A percentile compares a stretch with the other conserved stretches of the same genome.
Conservation (phyloP, 2,329 filamentous ascomycete genomes). For the Penicillium sumatraense region DNA sequence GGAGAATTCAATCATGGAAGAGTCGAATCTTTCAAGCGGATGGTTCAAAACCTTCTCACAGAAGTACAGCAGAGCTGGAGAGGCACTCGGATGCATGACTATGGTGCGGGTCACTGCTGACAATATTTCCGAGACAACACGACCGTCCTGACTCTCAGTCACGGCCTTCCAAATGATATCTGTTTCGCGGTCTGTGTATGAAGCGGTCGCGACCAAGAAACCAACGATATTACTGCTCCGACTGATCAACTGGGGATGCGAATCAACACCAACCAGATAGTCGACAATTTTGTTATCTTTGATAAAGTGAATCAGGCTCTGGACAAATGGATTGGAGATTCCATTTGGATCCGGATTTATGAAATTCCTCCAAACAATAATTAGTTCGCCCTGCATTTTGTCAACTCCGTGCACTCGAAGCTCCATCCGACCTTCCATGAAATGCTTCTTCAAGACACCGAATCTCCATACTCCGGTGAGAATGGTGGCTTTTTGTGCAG, state of each 20-base stretch:
- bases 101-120: constrained; percentile 63
- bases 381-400: constrained; percentile 72
- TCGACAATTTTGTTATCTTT: constrained; percentile 73
- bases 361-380: constrained; percentile 66
- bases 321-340: constrained; percentile 61
- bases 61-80: constrained; percentile 63
- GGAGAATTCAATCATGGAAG: constrained; percentile 65
- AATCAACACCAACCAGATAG: constrained; percentile 88
- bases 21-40: constrained; percentile 66
- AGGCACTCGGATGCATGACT: constrained; percentile 46
- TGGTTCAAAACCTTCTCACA: constrained; percentile 71
- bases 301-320: constrained; percentile 72
- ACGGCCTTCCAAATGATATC: constrained; percentile 85
- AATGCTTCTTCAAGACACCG: constrained; percentile 68
- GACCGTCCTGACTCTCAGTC: constrained; percentile 77
- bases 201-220: constrained; percentile 79
- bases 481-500: constrained; percentile 39
- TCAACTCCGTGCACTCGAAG: constrained; percentile 78
- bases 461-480: constrained; percentile 68
- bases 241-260: constrained; percentile 85
- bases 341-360: constrained; percentile 51
- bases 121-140: constrained; percentile 80
- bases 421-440: constrained; percentile 88
- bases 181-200: constrained; percentile 72
- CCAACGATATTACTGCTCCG: constrained; percentile 83